These are phyloP conservation scores for Solanum etuberosum DNA, from an alignment of 257 asterid genomes.

Conservation along the genomic window DNA sequence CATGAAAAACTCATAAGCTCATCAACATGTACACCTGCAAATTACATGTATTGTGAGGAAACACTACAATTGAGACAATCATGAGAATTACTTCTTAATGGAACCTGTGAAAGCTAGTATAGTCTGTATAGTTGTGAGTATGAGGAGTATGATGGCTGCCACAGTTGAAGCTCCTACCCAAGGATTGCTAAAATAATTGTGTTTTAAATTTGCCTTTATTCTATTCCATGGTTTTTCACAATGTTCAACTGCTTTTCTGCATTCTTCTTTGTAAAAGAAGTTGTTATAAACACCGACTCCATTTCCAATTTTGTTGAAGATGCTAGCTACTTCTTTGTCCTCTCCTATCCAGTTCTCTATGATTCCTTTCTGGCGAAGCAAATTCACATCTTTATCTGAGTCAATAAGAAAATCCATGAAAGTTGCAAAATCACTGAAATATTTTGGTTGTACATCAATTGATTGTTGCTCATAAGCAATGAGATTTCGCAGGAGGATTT, in stretches of 20 bases:
- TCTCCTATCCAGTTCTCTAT: background rate
- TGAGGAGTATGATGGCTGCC: background rate
- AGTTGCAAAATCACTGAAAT: background rate
- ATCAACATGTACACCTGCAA: too few relatives aligned
- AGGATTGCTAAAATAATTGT: background rate
- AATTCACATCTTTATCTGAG: background rate
- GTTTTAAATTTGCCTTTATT: background rate
- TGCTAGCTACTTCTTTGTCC: background rate
- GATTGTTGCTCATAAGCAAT: constrained; percentile 17
- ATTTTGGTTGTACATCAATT: background rate
- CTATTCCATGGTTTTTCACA: background rate
- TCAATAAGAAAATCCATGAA: background rate
- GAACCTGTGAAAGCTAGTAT: fast-evolving
- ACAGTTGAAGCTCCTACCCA: background rate
- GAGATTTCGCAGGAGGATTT: background rate
- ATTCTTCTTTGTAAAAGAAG: background rate
- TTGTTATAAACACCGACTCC: background rate
- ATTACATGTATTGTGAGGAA: too few relatives aligned
- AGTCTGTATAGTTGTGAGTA: background rate
- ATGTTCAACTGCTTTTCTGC: too few relatives aligned
- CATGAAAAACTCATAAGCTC: too few relatives aligned
- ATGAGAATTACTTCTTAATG: too few relatives aligned
- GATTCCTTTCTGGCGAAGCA: background rate
- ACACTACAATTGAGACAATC: too few relatives aligned
- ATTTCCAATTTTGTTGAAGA: background rate